These are phyloP conservation scores for Cladochytrium replicatum DNA, from an alignment of 192 early-diverging fungal species.

Conservation along the genomic window DNA sequence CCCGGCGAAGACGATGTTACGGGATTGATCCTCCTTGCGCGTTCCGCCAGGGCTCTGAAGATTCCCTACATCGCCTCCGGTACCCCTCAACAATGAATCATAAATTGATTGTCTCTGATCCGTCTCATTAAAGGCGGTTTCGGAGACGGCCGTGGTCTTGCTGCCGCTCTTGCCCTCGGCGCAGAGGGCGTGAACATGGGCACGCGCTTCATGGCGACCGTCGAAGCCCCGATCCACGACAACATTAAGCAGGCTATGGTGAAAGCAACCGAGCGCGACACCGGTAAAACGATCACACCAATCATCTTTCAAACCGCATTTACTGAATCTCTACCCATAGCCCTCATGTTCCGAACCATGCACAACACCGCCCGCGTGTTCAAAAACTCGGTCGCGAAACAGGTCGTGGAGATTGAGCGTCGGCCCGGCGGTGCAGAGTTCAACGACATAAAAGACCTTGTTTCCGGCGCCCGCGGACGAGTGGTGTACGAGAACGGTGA, in stretches of 20 bases:
- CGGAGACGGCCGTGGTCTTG: slow-evolving; percentile 67
- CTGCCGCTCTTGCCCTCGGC: slow-evolving; percentile 45
- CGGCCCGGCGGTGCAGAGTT: slow-evolving; percentile 54
- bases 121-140: slow-evolving; percentile 38
- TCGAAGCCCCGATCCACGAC: slow-evolving; percentile 61
- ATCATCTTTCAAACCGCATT: neutral
- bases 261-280: slow-evolving; percentile 51
- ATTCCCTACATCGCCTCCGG: slow-evolving; percentile 70
- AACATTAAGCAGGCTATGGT: slow-evolving; percentile 70
- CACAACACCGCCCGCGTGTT: slow-evolving; percentile 73
- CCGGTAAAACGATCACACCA: slow-evolving; percentile 9
- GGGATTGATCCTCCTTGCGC: slow-evolving; percentile 60
- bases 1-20: slow-evolving; percentile 74
- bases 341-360: slow-evolving; percentile 63
- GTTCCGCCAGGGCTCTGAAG: slow-evolving; percentile 53
- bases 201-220: slow-evolving; percentile 77
- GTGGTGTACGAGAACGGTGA: slow-evolving; percentile 47
- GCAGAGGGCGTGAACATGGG: slow-evolving; percentile 68
- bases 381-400: slow-evolving; percentile 56
- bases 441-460: slow-evolving; percentile 57
- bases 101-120: neutral
- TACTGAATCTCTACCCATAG: neutral
- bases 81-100: neutral
- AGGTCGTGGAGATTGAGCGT: slow-evolving; percentile 60
- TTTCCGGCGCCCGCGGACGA: slow-evolving; percentile 44